Percentiles rank a stretch among this genome's conserved stretches.
phyloP scores from a whole-genome alignment of 225 moss, liverwort and hornwort species.

The Climacium dendroides region DNA sequence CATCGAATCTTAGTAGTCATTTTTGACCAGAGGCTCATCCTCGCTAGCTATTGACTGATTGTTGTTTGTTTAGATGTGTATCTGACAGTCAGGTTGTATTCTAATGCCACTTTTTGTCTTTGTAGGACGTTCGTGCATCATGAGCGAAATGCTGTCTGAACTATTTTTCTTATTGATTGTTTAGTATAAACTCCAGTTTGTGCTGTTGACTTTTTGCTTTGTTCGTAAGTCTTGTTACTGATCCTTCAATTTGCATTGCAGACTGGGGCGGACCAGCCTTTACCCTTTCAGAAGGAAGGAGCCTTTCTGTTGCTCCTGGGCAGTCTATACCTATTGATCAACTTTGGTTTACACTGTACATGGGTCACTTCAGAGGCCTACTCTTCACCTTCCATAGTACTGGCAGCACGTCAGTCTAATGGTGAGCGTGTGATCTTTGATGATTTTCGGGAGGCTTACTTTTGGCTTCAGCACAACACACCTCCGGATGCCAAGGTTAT shows the following conservation, averaged over 20 bases:
- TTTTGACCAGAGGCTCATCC: background rate
- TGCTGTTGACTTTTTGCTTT: background rate
- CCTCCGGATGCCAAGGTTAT: slow-evolving; percentile 90
- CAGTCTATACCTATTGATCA: slow-evolving; percentile 65
- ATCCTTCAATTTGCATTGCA: slow-evolving; percentile 34
- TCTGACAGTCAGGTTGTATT: background rate
- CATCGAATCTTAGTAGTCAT: background rate
- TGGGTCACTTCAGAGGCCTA: slow-evolving; percentile 99
- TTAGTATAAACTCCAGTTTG: background rate
- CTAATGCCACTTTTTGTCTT: background rate
- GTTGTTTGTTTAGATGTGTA: background rate
- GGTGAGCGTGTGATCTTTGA: slow-evolving; percentile 97
- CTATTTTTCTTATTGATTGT: background rate
- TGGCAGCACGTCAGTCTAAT: slow-evolving; percentile 93
- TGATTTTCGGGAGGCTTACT: slow-evolving; percentile 97
- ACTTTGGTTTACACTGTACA: slow-evolving; percentile 81
- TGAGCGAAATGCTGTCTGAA: background rate
- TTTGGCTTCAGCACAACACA: slow-evolving; percentile 96
- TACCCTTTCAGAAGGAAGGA: slow-evolving; percentile 89
- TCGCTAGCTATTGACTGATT: background rate
- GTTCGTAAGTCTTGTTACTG: background rate
- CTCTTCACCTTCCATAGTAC: slow-evolving; percentile 95
- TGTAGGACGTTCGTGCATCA: background rate
- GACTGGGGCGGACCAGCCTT: slow-evolving; percentile 68
- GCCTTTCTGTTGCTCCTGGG: slow-evolving; percentile 56